Base-by-base conservation (phyloP, 2,329 filamentous ascomycete species). In the Colletotrichum tanaceti region DNA sequence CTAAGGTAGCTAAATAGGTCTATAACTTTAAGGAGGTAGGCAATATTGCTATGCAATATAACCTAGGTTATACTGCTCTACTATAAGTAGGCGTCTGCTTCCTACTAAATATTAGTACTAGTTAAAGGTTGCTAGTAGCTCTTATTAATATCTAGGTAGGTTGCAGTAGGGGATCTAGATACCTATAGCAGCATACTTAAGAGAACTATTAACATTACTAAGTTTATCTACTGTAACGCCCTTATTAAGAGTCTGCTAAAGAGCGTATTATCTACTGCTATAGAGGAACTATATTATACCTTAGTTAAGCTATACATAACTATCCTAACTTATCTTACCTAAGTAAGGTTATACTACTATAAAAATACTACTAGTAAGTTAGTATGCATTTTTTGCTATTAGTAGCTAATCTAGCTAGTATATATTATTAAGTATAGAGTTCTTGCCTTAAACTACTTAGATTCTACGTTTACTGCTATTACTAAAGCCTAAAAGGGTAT, bases 81-180 rank as follows among this genome's bases (percentile, higher is more conserved):
- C 76, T 74, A 5, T 77, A 75, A 74, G 75, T 73, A 16, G 72
- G 59, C 16, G 68, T 77, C 10, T 49, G 74, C 46, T 74, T 77
- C 53, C 24, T 77, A n/a, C 62, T 77, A 13, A 70, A 75, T 16
- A 35, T 57, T 5, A 22, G 32, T 55, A 39, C 58, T 79, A 74
- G 76, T 72, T 73, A 39, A 64, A 32, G 47, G 20, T 18, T 16
- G 4, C 13, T 13, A 13, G 22, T 50, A 5, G 11, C n/a, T 52
- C 28, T 53, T 6, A 16, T 35, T 53, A 3, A 53, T 16, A 35
- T n/a, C 14, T 1, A 53, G n/a, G 18, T 18, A 53, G 49, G 49
- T 53, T 16, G 28, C 49, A 0, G 16, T 53, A 5, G 28, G 49
- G 49, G 49, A 53, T 35, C 28, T 53, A 7, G 49, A 53, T 11